Evolutionary conservation across 1,139 yeast species (phyloP).

Genomic region (Saccharomyces hybrid): DNA sequence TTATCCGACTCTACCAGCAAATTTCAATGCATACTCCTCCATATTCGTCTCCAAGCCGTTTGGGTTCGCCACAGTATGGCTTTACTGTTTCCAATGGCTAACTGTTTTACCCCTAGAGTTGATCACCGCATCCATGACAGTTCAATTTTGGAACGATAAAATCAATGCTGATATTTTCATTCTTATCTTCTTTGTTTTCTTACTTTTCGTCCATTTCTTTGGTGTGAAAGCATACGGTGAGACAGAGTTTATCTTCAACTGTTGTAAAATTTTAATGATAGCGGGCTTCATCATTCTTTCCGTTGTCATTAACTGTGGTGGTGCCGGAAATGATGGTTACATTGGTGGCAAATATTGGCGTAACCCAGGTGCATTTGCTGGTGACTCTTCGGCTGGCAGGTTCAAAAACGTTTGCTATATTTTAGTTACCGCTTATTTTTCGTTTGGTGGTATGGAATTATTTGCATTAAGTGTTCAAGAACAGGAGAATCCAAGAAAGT

Average conservation of each 20-base stretch:
- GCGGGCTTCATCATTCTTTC: slow-evolving; percentile 56
- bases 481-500: slow-evolving; percentile 62
- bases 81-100: slow-evolving; percentile 72
- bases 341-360: slow-evolving; percentile 56
- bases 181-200: slow-evolving; percentile 49
- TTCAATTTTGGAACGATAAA: slow-evolving; percentile 52
- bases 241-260: slow-evolving; percentile 53
- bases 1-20: slow-evolving; percentile 66
- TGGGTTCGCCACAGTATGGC: slow-evolving; percentile 77
- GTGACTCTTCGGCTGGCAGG: slow-evolving; percentile 13
- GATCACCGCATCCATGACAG: slow-evolving; percentile 65
- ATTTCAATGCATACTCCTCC: slow-evolving; percentile 60
- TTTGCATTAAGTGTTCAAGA: slow-evolving; percentile 84
- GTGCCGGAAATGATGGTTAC: slow-evolving; percentile 52
- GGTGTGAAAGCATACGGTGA: slow-evolving; percentile 69
- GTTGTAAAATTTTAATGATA: slow-evolving; percentile 51
- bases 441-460: slow-evolving; percentile 75
- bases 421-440: slow-evolving; percentile 74
- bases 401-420: slow-evolving; percentile 76
- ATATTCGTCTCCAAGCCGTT: slow-evolving; percentile 61
- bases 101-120: slow-evolving; percentile 68
- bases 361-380: slow-evolving; percentile 45
- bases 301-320: slow-evolving; percentile 53
- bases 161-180: slow-evolving; percentile 59
- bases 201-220: slow-evolving; percentile 47